phyloP scores from a whole-genome alignment of 148 eudicot genomes.

The Salicornia ramosissima region DNA sequence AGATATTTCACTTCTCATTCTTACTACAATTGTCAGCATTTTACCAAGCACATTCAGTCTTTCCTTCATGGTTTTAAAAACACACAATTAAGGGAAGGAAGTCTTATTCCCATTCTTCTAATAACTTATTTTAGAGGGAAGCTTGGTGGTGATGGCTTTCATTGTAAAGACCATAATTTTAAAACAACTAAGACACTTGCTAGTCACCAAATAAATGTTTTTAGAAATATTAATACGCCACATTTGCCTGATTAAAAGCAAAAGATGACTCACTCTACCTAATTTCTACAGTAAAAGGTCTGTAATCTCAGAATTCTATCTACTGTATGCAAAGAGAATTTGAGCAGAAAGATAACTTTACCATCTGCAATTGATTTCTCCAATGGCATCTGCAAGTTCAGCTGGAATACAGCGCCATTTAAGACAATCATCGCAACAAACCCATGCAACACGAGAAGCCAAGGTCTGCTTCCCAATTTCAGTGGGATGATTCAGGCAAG shows the following conservation, averaged over 20 bases:
- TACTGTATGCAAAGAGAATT: constrained; percentile 1
- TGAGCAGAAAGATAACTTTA: constrained; percentile 25
- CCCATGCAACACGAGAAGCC: constrained; percentile 75
- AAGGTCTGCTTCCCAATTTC: constrained; percentile 29
- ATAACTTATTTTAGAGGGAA: neutral
- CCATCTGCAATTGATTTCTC: constrained; percentile 73
- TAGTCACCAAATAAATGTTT: neutral
- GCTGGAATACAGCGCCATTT: constrained; percentile 97
- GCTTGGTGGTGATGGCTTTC: neutral
- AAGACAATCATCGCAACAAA: constrained; percentile 80
- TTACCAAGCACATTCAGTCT: no score
- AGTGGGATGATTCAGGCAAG: constrained; percentile 25
- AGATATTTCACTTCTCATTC: neutral
- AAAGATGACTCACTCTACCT: neutral
- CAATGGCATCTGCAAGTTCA: constrained; percentile 76
- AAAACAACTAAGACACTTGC: neutral
- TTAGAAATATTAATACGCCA: neutral
- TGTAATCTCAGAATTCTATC: neutral
- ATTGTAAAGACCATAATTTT: neutral
- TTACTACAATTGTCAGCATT: no score
- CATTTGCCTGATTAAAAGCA: neutral
- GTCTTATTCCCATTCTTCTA: neutral
- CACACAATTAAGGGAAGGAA: neutral
- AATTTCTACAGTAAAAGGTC: no score
- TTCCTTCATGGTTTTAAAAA: no score